Evolutionary conservation across 2,329 filamentous ascomycete species (phyloP), one percentile per base, ranked within the genome.

Genomic region (Periconia digitata): DNA sequence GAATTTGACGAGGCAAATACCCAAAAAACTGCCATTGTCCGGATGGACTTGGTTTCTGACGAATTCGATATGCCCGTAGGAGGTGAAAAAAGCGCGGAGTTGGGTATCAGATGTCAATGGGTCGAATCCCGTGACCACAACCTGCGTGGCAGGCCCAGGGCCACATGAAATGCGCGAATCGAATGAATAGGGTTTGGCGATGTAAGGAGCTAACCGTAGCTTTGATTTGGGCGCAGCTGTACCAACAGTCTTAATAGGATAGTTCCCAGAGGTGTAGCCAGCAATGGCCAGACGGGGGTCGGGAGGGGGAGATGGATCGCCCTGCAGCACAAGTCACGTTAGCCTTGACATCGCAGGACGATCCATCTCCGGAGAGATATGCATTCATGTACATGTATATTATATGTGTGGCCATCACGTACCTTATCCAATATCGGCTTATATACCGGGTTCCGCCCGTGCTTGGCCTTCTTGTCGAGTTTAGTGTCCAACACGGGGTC

Each of bases 121-220:
- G 71, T 97, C 94, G 69, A 96, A 96, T n/a, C 91, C 90, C n/a
- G 86, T 92, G 17, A 96, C 90, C 3, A 97, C 86, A 41, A 99
- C 85, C 68, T 96, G 90, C 2, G 88, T 90, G 2, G 94, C 90
- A 13, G 92, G 92, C 0, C 90, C 90, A 20, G 91, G 90, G 0
- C 92, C 92, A 60, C 95, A 84, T 2, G 92, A 95, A 4, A 90
- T 90, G 60, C 84, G 85, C 5, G 85, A 75, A 67, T 97, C 92
- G 72, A 90, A 94, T 21, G 83, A 74, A 71, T 95, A 96, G 18
- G 88, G 86, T 67, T 85, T 89, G 43, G 96, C 75, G 51, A 87
- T 85, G 72, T 96, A 95, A 1, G 88, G 88, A 22, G 87, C 82
- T 59, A 81, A 83, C 65, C 82, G 87, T 66, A 85, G 76, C 61